These are phyloP conservation scores for Ascochyta fabae DNA, from an alignment of 2,329 filamentous ascomycete species.

Conservation along the genomic window DNA sequence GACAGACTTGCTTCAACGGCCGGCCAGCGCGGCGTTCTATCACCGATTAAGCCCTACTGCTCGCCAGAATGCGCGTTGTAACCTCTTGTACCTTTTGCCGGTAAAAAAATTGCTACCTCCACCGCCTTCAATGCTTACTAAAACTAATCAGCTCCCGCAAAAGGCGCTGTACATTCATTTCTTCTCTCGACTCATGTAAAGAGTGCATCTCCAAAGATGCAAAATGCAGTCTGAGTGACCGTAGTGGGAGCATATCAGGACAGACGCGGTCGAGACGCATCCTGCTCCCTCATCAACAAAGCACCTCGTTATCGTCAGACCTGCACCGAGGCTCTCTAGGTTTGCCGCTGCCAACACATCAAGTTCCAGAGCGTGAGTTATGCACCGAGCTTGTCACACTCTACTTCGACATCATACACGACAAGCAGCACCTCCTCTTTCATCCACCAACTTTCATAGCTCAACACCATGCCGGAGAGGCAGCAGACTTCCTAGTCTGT, in stretches of 20 bases:
- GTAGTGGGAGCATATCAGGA: neutral
- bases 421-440: conserved; percentile 12
- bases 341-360: neutral
- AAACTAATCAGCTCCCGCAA: conserved; percentile 10
- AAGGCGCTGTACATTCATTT: conserved; percentile 9
- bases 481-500: conserved; percentile 5
- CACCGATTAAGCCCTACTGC: neutral
- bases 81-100: conserved; percentile 13
- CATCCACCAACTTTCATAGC: conserved; percentile 7
- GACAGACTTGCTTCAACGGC: neutral
- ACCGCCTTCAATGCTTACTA: neutral
- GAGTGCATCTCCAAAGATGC: conserved; percentile 5
- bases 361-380: conserved; percentile 1
- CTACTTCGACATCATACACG: conserved; percentile 11
- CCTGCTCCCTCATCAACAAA: conserved; percentile 3
- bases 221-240: conserved; percentile 5
- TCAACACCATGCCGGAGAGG: conserved; percentile 2
- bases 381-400: conserved; percentile 3
- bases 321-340: neutral
- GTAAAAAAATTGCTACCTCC: neutral
- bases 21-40: neutral
- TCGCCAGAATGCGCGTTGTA: conserved; percentile 9
- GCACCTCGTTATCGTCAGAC: neutral
- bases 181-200: conserved; percentile 5
- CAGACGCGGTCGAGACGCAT: neutral